A percentile compares a stretch with the other conserved stretches of the same genome.
Evolutionary conservation across 495 filamentous ascomycete species (phyloP).

Genomic region (Sabuloglossum arenarium): DNA sequence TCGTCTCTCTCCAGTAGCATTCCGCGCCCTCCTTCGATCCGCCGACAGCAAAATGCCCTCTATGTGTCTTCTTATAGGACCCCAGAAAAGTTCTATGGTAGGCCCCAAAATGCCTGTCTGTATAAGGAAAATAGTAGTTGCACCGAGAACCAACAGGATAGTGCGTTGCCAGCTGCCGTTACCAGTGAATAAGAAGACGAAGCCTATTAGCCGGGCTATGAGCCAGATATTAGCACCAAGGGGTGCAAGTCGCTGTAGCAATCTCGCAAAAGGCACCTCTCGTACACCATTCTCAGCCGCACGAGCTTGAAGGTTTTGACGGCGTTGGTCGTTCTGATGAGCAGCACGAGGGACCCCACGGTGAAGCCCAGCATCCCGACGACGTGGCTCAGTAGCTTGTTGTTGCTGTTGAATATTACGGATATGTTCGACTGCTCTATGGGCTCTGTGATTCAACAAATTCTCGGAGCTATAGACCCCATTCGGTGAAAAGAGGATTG

Average conservation of each 20-base stretch:
- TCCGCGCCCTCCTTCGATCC: conserved; percentile 12
- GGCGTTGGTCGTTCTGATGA: background rate
- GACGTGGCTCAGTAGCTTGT: background rate
- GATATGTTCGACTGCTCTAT: background rate
- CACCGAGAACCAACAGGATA: conserved; percentile 36
- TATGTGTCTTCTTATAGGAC: conserved; percentile 46
- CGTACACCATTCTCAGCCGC: background rate
- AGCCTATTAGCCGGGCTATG: conserved; percentile 49
- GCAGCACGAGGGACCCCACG: background rate
- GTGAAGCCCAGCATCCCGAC: background rate
- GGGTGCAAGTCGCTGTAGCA: conserved; percentile 12
- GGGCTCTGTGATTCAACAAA: background rate
- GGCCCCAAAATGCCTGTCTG: conserved; percentile 43
- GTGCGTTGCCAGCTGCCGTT: conserved; percentile 52
- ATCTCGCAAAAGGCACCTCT: conserved; percentile 25
- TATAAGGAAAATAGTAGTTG: conserved; percentile 37
- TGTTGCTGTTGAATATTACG: background rate
- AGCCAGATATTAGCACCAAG: conserved; percentile 42
- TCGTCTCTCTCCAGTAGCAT: conserved; percentile 4
- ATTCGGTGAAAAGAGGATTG: conserved; percentile 12
- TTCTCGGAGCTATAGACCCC: conserved; percentile 7
- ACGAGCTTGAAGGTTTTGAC: background rate
- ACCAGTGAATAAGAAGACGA: conserved; percentile 62
- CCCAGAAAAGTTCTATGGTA: conserved; percentile 32
- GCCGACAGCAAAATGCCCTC: conserved; percentile 46